Evolutionary conservation across 805 yeast genomes (phyloP), one percentile per base, ranked within the genome.

Genomic region (Millerozyma miso): DNA sequence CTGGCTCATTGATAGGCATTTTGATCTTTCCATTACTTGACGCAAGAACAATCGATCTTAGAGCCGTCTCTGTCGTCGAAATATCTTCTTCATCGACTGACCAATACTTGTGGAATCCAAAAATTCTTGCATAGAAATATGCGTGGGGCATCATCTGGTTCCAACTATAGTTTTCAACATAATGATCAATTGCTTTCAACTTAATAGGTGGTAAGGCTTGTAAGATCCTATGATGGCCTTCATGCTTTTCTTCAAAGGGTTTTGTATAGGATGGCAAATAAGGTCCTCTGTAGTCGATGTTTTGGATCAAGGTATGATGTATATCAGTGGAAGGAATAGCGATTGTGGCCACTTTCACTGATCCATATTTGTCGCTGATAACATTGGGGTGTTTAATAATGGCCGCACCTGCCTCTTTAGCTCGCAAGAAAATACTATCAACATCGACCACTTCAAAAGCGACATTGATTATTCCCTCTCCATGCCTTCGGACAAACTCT

Each of bases 1-100:
- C 91, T 0, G 96, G 96, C 60, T 88, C 95, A 60, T 87, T 88
- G 39, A 88, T 76, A 13, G 96, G 95, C 80, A 88, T 81, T 59
- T 85, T 85, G 49, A 86, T 75, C 33, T 54, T 60, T 13, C 83
- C 86, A 50, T 81, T 77, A 12, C 71, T 65, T 5, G 85, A 79
- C 0, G 90, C 78, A 89, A 88, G 83, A 12, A 88, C 95, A 18
- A 80, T 76, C 10, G 95, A 83, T 42, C 77, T 71, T 43, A 87
- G 73, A 0, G 93, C 85, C 1, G 89, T 77, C 50, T 67, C 79
- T 41, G 77, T 79, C 0, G 96, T 86, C 39, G 74, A 71, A n/a
- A 88, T 77, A 49, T 82, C 85, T 37, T 69, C 71, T 48, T 88
- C 95, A 58, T 86, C 95, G 10, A 85, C 95, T 0, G 91, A 83